phyloP scores from a whole-genome alignment of 352 stramenopile genomes.

The Pythium brassicae region DNA sequence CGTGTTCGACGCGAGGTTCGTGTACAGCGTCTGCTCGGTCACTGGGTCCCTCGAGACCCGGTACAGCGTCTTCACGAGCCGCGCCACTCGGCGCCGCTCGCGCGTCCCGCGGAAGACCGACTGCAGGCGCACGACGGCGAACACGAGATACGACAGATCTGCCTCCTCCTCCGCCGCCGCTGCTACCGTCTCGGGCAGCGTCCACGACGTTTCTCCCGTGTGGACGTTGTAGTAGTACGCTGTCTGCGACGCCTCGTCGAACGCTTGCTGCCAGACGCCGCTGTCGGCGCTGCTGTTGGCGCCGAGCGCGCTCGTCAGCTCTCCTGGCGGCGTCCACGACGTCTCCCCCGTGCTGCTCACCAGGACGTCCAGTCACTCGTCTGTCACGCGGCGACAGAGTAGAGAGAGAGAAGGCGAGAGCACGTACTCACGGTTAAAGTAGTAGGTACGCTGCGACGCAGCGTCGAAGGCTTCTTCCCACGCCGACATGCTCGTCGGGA shows the following conservation, averaged over 20 bases:
- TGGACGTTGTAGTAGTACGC: constrained; percentile 67
- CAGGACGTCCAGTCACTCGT: not conserved
- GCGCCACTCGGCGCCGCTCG: constrained; percentile 23
- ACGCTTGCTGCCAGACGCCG: constrained; percentile 50
- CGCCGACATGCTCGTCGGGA: constrained; percentile 5
- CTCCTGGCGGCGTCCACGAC: constrained; percentile 38
- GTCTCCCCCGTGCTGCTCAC: constrained; percentile 46
- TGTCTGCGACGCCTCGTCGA: constrained; percentile 64
- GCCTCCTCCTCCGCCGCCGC: constrained; percentile 8
- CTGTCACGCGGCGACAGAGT: not conserved
- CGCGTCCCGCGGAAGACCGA: constrained; percentile 34
- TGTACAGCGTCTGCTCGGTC: constrained; percentile 42
- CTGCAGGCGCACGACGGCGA: constrained; percentile 46
- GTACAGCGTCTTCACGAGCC: constrained; percentile 32
- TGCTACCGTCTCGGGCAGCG: constrained; percentile 17
- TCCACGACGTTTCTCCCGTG: constrained; percentile 70
- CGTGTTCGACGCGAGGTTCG: constrained; percentile 25
- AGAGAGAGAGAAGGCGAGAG: constrained; percentile 7
- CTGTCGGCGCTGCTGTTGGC: not conserved
- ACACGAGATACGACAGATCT: constrained; percentile 41
- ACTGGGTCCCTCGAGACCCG: constrained; percentile 29
- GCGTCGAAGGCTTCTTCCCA: constrained; percentile 61
- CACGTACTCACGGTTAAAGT: constrained; percentile 31
- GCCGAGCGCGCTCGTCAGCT: constrained; percentile 13
- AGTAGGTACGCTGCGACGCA: constrained; percentile 21